Evolutionary conservation across 768 basidiomycete species (phyloP).

Genomic region (Phanerochaete carnosa): DNA sequence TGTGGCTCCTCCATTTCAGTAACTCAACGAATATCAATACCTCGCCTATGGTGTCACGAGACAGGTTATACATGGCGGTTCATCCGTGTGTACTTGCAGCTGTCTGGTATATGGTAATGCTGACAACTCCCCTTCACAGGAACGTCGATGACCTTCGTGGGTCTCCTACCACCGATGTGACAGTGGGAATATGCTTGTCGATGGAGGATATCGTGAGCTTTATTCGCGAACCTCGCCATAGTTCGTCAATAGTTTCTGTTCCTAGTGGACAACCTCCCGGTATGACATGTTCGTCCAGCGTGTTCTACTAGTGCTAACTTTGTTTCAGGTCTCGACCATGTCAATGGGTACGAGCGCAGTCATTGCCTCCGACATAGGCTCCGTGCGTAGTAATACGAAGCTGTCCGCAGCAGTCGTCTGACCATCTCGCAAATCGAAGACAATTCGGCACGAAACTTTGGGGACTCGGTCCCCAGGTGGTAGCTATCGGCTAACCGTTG

Average conservation of each 20-base stretch:
- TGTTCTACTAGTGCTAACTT: neutral
- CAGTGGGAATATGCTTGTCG: conserved; percentile 88
- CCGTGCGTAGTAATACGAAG: conserved; percentile 44
- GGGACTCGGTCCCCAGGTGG: conserved; percentile 94
- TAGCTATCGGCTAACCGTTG: conserved; percentile 91
- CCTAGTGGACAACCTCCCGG: conserved; percentile 13
- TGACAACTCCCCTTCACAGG: conserved; percentile 38
- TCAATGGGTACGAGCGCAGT: conserved; percentile 87
- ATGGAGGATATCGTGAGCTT: conserved; percentile 86
- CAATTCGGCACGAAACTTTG: conserved; percentile 91
- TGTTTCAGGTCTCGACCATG: conserved; percentile 72
- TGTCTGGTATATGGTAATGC: neutral
- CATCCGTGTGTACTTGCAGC: conserved; percentile 50
- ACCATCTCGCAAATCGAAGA: conserved; percentile 68
- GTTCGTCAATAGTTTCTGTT: neutral
- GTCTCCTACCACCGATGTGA: conserved; percentile 93
- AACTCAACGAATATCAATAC: conserved; percentile 97
- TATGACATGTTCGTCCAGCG: neutral
- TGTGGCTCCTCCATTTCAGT: conserved; percentile 99
- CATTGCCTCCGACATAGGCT: conserved; percentile 91
- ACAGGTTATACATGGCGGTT: conserved; percentile 97
- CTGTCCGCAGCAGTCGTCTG: neutral
- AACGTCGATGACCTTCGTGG: conserved; percentile 97
- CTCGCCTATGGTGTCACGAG: conserved; percentile 93
- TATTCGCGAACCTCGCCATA: no score